Base-by-base conservation (phyloP, 1,284 basidiomycete genomes). In the Tilletiopsis washingtonensis region DNA sequence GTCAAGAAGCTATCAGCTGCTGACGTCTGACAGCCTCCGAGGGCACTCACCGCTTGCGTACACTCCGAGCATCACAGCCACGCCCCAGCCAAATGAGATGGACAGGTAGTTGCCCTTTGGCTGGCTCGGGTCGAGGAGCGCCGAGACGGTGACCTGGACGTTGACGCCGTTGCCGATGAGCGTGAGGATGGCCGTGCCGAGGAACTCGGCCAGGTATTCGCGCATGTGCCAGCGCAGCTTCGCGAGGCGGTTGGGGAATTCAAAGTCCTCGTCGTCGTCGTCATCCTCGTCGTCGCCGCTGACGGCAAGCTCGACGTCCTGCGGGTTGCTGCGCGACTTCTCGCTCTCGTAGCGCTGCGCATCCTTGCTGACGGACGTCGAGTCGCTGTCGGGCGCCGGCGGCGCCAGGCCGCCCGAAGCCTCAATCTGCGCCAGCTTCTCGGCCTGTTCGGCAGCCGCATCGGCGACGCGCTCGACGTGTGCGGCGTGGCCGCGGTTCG, bases 191-290 rank as follows among this genome's bases (percentile, higher is more conserved):
- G 43, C 48, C 37, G 39, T 43, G 21, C 52, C 55, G 5, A 57
- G 42, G 21, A 45, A 45, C 34, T 51, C 50, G 21, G 65, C 65
- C 26, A 68, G 59, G 5, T 59, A 59, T 36, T 68, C 65, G 21
- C 65, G 48, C 24, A n/a, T 29, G 17, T 15, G 15, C 42, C 14
- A 42, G 2, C 20, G 25, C 47, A 14, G 25, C 42, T 43, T 43
- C 21, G 26, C 24, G 9, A 21, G 15, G 26, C 34, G 14, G 19
- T 41, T 34, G 21, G 17, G 15, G 14, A 19, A 23, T 27, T 23
- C 3, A 47, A 17, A 12, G n/a, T 32, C 40, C 24, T 47, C 42
- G n/a, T 39, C 46, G 17, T 36, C 44, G 3, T 43, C 43, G 0
- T 49, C 49, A 6, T 48, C 47, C 23, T 17, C 42, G 21, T 43